These are phyloP conservation scores for Helichrysum umbraculigerum DNA, from an alignment of 129 eudicot species.

Conservation along the genomic window DNA sequence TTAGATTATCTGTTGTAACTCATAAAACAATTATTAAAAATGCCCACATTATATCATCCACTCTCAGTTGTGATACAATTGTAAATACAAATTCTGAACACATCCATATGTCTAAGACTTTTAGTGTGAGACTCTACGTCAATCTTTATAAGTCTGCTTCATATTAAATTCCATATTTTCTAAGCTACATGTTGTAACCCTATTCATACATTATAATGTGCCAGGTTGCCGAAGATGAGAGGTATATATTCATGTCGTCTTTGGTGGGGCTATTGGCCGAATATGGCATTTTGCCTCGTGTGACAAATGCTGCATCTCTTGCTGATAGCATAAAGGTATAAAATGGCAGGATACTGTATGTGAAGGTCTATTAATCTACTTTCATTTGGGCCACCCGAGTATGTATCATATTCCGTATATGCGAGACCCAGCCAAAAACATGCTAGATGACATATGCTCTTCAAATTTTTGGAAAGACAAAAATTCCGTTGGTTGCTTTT, in stretches of 20 bases:
- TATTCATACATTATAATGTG: slow-evolving; percentile 18
- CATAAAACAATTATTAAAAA: neutral
- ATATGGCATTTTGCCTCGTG: slow-evolving; percentile 79
- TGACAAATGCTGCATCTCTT: slow-evolving; percentile 75
- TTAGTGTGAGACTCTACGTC: slow-evolving; percentile 1
- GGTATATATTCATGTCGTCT: slow-evolving; percentile 77
- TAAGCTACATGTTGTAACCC: slow-evolving; percentile 2
- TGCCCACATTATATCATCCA: neutral
- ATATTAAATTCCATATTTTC: neutral
- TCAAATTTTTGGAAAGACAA: neutral
- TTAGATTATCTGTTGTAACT: neutral
- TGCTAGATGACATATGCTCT: neutral
- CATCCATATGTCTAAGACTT: neutral
- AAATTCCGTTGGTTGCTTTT: neutral
- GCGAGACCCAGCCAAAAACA: neutral
- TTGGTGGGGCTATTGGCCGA: slow-evolving; percentile 75
- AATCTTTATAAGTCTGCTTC: neutral
- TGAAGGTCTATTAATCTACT: neutral
- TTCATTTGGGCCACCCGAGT: neutral
- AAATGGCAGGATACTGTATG: neutral
- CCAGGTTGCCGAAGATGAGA: slow-evolving; percentile 87
- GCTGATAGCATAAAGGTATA: slow-evolving; percentile 75
- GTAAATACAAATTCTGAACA: neutral
- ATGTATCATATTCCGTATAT: neutral
- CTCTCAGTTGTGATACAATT: slow-evolving; percentile 4